Evolutionary conservation across 2,329 filamentous ascomycete genomes (phyloP).

Genomic region (Ophiostoma populinum): DNA sequence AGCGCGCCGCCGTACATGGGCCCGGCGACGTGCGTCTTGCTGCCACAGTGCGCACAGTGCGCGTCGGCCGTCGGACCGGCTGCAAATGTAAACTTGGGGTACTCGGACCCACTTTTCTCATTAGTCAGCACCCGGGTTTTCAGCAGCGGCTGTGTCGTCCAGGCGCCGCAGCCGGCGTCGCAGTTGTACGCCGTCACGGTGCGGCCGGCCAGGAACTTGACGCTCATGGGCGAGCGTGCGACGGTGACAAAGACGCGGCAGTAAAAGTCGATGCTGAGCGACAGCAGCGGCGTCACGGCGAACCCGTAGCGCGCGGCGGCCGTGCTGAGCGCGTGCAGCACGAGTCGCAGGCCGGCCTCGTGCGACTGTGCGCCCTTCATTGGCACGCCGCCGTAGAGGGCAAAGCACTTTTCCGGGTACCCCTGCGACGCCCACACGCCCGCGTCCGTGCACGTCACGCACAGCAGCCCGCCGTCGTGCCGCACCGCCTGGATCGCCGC

Average conservation of each 20-base stretch:
- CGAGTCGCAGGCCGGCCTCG: slow-evolving; percentile 73
- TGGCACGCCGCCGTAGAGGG: slow-evolving; percentile 82
- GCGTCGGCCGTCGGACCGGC: slow-evolving; percentile 50
- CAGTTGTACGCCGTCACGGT: slow-evolving; percentile 90
- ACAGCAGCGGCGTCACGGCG: slow-evolving; percentile 76
- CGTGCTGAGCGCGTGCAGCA: slow-evolving; percentile 65
- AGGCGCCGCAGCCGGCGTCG: slow-evolving; percentile 79
- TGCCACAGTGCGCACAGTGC: slow-evolving; percentile 67
- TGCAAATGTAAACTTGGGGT: slow-evolving; percentile 64
- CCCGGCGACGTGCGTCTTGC: slow-evolving; percentile 72
- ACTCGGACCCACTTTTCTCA: slow-evolving; percentile 51
- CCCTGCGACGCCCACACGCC: slow-evolving; percentile 88
- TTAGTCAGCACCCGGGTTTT: slow-evolving; percentile 48
- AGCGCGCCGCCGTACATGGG: slow-evolving; percentile 91
- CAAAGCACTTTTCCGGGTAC: slow-evolving; percentile 85
- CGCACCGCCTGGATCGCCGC: slow-evolving; percentile 70
- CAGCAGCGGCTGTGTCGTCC: slow-evolving; percentile 65
- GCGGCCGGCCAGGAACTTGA: slow-evolving; percentile 81
- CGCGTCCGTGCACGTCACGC: slow-evolving; percentile 92
- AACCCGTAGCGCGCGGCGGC: slow-evolving; percentile 74
- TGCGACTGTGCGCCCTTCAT: slow-evolving; percentile 75
- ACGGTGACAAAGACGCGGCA: slow-evolving; percentile 76
- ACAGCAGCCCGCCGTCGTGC: slow-evolving; percentile 75
- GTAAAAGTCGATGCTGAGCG: slow-evolving; percentile 93
- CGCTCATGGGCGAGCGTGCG: slow-evolving; percentile 59